Evolutionary conservation across 1,284 basidiomycete species (phyloP), one percentile per base, ranked within the genome.

Genomic region (Kwoniella shivajii): DNA sequence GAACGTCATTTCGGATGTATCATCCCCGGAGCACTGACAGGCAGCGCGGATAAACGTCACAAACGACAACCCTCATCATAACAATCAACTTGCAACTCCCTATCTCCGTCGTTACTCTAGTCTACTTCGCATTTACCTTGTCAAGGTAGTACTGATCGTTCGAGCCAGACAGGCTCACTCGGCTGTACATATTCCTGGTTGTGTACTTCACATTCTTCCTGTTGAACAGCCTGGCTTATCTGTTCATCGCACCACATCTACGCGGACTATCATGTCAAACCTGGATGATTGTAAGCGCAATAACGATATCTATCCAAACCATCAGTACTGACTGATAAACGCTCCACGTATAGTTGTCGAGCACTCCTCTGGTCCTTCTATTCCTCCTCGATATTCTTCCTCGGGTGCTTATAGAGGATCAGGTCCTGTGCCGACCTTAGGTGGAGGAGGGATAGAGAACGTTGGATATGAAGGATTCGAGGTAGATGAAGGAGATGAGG

Each of bases 401-500:
- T 43, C 46, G 43, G 56, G 52, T 9, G 55, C 48, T 43, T 56
- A 64, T 57, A 41, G 61, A 7, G 54, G 51, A 18, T 44, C 56
- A 2, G 51, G 45, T n/a, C 47, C 51, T 2, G 70, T 77, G 1
- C 76, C 74, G 73, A 41, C 76, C 78, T 7, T 62, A 74, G 47
- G 71, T 75, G 42, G 68, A 76, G 82, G 83, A 1, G 82, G 84
- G 1, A 75, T 85, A 22, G 82, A 84, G 5, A 76, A 84, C 39
- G 78, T 92, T 31, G 85, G 88, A 52, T 92, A 89, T 69, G 88
- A 94, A 71, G 92, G 91, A 11, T 94, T 92, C 69, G 92, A 94
- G 75, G 83, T 84, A 22, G 85, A 85, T 24, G 82, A 85, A 4
- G 82, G 83, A 62, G 82, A 83, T 30, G 71, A 74, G 36, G 61